A percentile compares a stretch with the other conserved stretches of the same genome.
phyloP scores from a whole-genome alignment of 306 rosid genomes.

The Inga leiocalycina region DNA sequence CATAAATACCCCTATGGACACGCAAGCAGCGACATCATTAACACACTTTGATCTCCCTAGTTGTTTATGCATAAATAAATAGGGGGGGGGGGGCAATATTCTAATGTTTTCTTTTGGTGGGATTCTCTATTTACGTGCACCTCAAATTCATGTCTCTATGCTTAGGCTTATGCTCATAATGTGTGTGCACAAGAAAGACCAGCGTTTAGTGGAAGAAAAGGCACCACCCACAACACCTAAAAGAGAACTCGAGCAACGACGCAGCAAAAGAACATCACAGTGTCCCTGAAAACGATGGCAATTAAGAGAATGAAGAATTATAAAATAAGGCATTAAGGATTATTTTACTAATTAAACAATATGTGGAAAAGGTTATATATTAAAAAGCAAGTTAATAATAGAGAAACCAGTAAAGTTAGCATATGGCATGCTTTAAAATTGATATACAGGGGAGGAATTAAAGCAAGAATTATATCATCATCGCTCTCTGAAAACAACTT shows the following conservation, averaged over 20 bases:
- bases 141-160: slow-evolving; percentile 38
- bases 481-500: not conserved
- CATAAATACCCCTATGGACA: not conserved
- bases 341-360: not conserved
- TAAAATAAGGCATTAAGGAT: not conserved
- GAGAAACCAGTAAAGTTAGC: not conserved
- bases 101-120: slow-evolving; percentile 17
- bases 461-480: slow-evolving; percentile 14
- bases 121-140: slow-evolving; percentile 15
- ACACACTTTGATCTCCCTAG: not conserved
- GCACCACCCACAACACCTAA: not conserved
- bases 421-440: not conserved
- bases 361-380: slow-evolving; percentile 1
- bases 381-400: slow-evolving; percentile 33
- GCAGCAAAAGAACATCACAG: slow-evolving; percentile 7
- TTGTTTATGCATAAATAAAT: not conserved
- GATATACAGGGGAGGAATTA: no score
- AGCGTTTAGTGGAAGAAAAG: slow-evolving; percentile 15
- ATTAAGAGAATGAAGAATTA: not conserved
- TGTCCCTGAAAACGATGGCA: not conserved
- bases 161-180: slow-evolving; percentile 18
- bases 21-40: slow-evolving; percentile 33
- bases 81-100: not conserved
- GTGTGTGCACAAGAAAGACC: slow-evolving; percentile 5
- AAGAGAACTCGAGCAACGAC: not conserved